These are phyloP conservation scores for Phytophthora litchii DNA, from an alignment of 352 stramenopile species.

Conservation along the genomic window DNA sequence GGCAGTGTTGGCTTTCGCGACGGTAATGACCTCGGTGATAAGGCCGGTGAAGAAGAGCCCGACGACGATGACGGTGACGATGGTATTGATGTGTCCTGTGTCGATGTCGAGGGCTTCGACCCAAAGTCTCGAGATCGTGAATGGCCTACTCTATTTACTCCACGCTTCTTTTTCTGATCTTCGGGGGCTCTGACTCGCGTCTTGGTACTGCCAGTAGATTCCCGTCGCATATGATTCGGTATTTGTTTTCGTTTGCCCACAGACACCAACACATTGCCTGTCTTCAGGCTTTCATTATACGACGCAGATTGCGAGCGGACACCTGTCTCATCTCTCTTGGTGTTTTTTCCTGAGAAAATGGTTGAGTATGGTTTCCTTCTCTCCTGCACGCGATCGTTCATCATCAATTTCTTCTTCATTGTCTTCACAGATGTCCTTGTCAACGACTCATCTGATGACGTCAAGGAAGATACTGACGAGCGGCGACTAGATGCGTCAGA, in stretches of 20 bases:
- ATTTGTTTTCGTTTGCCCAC: conserved; percentile 24
- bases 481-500: conserved; percentile 10
- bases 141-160: background rate
- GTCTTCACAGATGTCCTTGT: background rate
- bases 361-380: background rate
- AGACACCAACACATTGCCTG: background rate
- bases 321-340: background rate
- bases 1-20: conserved; percentile 3
- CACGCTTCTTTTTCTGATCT: conserved; percentile 4
- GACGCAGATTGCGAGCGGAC: background rate
- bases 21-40: conserved; percentile 13
- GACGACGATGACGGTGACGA: conserved; percentile 17
- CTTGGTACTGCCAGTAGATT: background rate
- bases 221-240: conserved; percentile 10
- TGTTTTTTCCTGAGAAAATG: background rate
- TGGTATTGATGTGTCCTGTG: conserved; percentile 1
- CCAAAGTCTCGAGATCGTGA: background rate
- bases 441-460: conserved; percentile 17
- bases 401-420: conserved; percentile 16
- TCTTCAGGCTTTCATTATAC: background rate
- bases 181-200: conserved; percentile 1
- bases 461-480: conserved; percentile 11
- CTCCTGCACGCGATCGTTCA: conserved; percentile 14
- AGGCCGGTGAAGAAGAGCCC: conserved; percentile 13
- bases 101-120: background rate